These are phyloP conservation scores for Arachnomyces sp. DNA, from an alignment of 2,329 filamentous ascomycete species.

Conservation along the genomic window DNA sequence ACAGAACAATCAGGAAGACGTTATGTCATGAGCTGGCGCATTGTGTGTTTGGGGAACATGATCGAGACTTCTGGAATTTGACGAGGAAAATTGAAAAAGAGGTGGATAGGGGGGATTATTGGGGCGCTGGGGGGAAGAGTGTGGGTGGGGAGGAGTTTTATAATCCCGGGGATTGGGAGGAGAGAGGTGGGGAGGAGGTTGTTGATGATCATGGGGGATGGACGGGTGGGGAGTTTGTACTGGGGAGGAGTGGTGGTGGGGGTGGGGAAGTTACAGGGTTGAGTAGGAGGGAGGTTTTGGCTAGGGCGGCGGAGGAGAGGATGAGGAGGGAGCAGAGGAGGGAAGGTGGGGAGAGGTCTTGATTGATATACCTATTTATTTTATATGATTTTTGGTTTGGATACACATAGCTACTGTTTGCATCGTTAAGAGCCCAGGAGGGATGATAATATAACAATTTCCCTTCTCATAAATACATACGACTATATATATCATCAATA, in stretches of 20 bases:
- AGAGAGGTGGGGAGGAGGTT: constrained; percentile 40
- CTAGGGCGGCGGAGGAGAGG: constrained; percentile 64
- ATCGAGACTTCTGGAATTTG: constrained; percentile 81
- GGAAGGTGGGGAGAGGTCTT: constrained; percentile 14
- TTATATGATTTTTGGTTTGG: too few species aligned
- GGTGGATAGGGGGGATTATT: constrained; percentile 77
- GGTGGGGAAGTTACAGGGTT: constrained; percentile 37
- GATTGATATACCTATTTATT: too few species aligned
- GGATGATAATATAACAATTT: background rate
- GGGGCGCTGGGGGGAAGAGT: constrained; percentile 61
- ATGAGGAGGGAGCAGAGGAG: constrained; percentile 45
- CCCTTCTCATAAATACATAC: constrained; percentile 5
- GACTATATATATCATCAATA: constrained; percentile 2
- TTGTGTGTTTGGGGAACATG: constrained; percentile 79
- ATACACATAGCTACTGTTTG: too few species aligned
- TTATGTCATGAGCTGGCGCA: constrained; percentile 93
- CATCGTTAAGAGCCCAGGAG: background rate
- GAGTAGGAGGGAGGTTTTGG: constrained; percentile 66
- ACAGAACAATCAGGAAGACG: constrained; percentile 82
- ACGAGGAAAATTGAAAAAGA: constrained; percentile 82
- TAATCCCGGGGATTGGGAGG: constrained; percentile 50
- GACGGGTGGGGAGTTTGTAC: constrained; percentile 70
- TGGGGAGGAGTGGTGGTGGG: constrained; percentile 45
- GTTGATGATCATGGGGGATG: constrained; percentile 65
- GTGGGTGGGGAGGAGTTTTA: constrained; percentile 54